Base-by-base conservation (phyloP, 225 moss, liverwort and hornwort genomes). In the Straminergon stramineum region DNA sequence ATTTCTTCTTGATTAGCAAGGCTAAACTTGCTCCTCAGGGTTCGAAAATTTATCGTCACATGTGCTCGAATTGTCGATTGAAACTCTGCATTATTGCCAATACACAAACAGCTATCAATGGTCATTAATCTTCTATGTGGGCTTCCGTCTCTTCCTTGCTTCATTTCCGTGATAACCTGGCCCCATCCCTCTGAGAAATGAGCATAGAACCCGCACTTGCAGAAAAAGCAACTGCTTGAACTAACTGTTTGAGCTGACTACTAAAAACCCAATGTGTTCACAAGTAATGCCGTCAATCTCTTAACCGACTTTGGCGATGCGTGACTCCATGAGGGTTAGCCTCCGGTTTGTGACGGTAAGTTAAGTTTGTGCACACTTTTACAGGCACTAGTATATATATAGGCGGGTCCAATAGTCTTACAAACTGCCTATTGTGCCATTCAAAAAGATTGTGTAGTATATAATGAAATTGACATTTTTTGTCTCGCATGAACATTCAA, bases 1-100 rank as follows among this genome's bases (percentile, higher is more conserved):
- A 77, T 84, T 85, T 82, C 85, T 89, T 81, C 91, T 81, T 85
- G 87, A 68, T 66, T 32, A 53, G 92, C 89, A 89, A 89, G 81
- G 76, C 65, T 34, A 17, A 85, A 82, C 57, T 84, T 92, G 91
- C 81, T 91, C 64, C 85, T 84, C 88, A 76, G 68, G 69, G 65
- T 86, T 82, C 60, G 17, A 43, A 41, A 73, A 83, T 84, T 89
- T 23, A 68, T 35, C 82, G 52, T 81, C 86, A 68, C 32, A 79
- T 41, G 19, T 77, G 83, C 75, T 66, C 83, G 37, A 79, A 60
- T 56, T 77, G 85, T 90, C 24, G 45, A 75, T 55, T 55, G 30
- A 85, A 75, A 75, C 58, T 39, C 45, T 58, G 56, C 22, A 61
- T n/a, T 21, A 43, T 86, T 88, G 65, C 58, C 39, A 73, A 63